Evolutionary conservation across 257 asterid species (phyloP).

Genomic region (Solanum okadae): DNA sequence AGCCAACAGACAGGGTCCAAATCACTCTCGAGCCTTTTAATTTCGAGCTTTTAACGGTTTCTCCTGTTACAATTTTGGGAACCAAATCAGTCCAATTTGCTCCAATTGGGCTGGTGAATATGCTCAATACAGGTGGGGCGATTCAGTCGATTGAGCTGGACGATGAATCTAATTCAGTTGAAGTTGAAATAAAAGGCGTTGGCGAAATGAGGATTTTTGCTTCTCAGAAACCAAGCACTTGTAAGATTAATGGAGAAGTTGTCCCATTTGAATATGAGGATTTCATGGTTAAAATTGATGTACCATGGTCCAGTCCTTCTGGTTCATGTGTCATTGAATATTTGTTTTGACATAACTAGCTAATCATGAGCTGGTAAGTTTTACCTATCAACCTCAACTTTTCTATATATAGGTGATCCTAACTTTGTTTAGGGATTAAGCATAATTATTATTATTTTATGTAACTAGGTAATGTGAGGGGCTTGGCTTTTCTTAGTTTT

Average conservation of each 20-base stretch:
- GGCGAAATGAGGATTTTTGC: conserved; percentile 75
- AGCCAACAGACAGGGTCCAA: conserved; percentile 28
- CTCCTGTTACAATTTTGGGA: conserved; percentile 25
- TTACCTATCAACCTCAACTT: not conserved
- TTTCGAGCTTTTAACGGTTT: conserved; percentile 55
- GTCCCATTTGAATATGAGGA: conserved; percentile 38
- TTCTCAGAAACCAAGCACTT: conserved; percentile 40
- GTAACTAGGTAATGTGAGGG: not conserved
- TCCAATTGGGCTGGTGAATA: conserved; percentile 55
- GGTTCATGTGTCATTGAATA: conserved; percentile 44
- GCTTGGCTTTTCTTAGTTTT: not conserved
- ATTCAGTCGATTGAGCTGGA: conserved; percentile 28
- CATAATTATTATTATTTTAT: not conserved
- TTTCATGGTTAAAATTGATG: conserved; percentile 33
- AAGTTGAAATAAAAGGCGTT: conserved; percentile 48
- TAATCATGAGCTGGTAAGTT: not conserved
- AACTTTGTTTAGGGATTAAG: not conserved
- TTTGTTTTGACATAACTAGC: conserved; percentile 27
- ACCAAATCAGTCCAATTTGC: conserved; percentile 33
- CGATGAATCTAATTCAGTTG: conserved; percentile 17
- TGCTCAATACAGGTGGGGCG: conserved; percentile 72
- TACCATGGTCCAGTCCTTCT: conserved; percentile 51
- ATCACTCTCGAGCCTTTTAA: conserved; percentile 49
- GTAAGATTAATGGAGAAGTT: conserved; percentile 33
- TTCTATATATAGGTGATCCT: not conserved